Percentiles rank a stretch among this genome's conserved stretches.
phyloP scores from a whole-genome alignment of 2,329 filamentous ascomycete species.

The Calycina herbarum region DNA sequence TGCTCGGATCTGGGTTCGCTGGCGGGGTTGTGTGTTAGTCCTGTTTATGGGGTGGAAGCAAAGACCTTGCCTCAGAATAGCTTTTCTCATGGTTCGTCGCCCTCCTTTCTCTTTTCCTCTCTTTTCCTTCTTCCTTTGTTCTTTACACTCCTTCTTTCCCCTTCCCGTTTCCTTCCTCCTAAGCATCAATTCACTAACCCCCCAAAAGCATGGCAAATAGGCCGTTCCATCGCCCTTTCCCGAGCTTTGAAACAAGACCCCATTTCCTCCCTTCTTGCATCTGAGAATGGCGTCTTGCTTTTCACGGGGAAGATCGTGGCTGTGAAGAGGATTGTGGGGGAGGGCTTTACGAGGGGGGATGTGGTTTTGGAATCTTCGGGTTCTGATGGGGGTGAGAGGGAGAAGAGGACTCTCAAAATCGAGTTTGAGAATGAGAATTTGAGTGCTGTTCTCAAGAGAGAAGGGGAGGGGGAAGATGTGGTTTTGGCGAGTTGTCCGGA shows the following conservation, averaged over 20 bases:
- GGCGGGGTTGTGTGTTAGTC: constrained; percentile 32
- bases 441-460: constrained; percentile 25
- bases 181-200: too few species aligned
- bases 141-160: too few species aligned
- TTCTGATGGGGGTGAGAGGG: too few species aligned
- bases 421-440: constrained; percentile 38
- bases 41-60: constrained; percentile 32
- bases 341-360: constrained; percentile 35
- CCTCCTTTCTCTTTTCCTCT: not conserved
- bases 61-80: constrained; percentile 34
- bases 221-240: constrained; percentile 54
- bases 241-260: constrained; percentile 33
- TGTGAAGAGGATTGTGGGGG: constrained; percentile 30
- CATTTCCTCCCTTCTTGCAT: constrained; percentile 29
- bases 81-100: constrained; percentile 32
- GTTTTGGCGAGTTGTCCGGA: constrained; percentile 35
- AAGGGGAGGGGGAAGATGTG: constrained; percentile 21
- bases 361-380: constrained; percentile 28
- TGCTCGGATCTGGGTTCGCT: constrained; percentile 32
- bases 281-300: constrained; percentile 33
- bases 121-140: not conserved
- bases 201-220: constrained; percentile 50
- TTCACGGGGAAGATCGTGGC: constrained; percentile 36
- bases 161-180: not conserved
- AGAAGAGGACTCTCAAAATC: constrained; percentile 22